phyloP scores from a whole-genome alignment of 192 early-diverging fungal genomes.

The Linnemannia zychae region DNA sequence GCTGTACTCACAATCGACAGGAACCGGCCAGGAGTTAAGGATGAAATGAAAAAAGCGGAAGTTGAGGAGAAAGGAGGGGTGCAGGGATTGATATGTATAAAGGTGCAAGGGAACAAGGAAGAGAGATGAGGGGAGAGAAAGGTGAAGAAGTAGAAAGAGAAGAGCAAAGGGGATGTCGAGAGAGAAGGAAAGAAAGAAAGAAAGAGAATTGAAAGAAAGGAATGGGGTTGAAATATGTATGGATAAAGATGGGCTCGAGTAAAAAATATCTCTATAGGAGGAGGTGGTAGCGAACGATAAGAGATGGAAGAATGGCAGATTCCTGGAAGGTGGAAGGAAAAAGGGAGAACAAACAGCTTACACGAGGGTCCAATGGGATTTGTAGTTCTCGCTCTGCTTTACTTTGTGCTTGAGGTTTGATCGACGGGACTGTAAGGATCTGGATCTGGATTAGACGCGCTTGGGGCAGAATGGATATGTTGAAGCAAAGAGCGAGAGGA shows the following conservation, averaged over 20 bases:
- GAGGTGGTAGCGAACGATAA: too few species aligned
- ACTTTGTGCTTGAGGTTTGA: too few species aligned
- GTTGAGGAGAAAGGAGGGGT: background rate
- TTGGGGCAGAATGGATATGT: too few species aligned
- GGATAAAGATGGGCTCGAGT: background rate
- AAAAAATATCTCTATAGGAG: background rate
- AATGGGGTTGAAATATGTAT: background rate
- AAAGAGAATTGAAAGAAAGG: background rate
- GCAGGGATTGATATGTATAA: background rate
- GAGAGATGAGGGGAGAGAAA: background rate
- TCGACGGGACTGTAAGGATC: too few species aligned
- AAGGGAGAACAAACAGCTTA: too few species aligned
- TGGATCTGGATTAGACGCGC: too few species aligned
- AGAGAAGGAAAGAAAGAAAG: background rate
- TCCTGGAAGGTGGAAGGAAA: background rate
- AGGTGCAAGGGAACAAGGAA: slow-evolving; percentile 7
- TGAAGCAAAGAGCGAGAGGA: too few species aligned
- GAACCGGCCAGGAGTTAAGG: background rate
- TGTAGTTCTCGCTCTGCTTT: too few species aligned
- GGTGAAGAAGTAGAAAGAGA: background rate
- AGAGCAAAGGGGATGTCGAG: background rate
- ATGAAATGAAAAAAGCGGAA: background rate
- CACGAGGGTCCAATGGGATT: too few species aligned
- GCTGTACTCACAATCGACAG: background rate
- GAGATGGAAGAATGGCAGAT: too few species aligned